Evolutionary conservation across 768 basidiomycete species (phyloP), one percentile per base, ranked within the genome.

Genomic region (Hygrophoropsis aurantiaca): DNA sequence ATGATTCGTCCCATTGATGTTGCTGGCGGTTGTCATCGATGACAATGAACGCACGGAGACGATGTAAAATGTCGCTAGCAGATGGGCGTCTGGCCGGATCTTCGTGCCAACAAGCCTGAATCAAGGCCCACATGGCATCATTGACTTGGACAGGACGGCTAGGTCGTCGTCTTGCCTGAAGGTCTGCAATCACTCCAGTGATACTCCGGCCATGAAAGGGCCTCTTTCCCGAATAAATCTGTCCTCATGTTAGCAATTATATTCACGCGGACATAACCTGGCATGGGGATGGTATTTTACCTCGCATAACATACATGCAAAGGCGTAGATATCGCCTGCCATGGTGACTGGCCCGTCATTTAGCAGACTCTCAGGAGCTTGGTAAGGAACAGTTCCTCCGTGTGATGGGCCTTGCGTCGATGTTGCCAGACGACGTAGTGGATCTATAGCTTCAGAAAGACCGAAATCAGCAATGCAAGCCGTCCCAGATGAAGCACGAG

Each of bases 391-490:
- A 6, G 27, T 30, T 7, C 27, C 27, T 2, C 15, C 7, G 23
- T 44, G 15, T 13, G 27, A 7, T 7, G 27, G 27, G 13, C 27
- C 27, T 30, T 30, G 27, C 6, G 27, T 30, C 6, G 27, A 30
- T 26, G 54, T 58, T 8, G 52, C 21, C 19, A 51, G 42, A n/a
- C 49, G 51, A 2, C 49, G 42, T 15, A 40, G 56, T 3, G 40
- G 42, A 32, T 64, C 61, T 2, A 55, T 52, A 10, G 49, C 44
- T 1, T 47, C 51, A 10, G 61, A 48, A 4, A 64, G 54, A 24
- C 66, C 66, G 27, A 67, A 67, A 36, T 67, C 65, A 3, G 66
- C 65, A 40, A 67, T 56, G 47, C 67, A 67, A 11, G 63, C 64
- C 10, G 47, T 50, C 30, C 42, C 50, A 1, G 58, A 61, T n/a